phyloP scores from a whole-genome alignment of 192 early-diverging fungal genomes.

The Chytriomyces hyalinus region DNA sequence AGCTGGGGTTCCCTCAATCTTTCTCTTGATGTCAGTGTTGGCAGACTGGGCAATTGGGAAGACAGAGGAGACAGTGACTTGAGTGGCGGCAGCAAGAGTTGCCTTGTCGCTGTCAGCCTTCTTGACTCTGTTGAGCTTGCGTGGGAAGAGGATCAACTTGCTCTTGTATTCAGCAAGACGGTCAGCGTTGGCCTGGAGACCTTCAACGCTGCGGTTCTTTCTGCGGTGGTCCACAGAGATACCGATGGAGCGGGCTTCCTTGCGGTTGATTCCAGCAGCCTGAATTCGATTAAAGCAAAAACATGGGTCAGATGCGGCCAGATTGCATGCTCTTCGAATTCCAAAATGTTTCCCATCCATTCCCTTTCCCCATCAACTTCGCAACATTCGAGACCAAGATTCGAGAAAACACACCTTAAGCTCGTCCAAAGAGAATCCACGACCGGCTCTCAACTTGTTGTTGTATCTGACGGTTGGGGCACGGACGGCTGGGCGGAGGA shows the following conservation, averaged over 20 bases:
- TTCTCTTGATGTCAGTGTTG: constrained; percentile 44
- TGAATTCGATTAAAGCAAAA: constrained; percentile 37
- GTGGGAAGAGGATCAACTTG: constrained; percentile 96
- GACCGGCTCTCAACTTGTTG: constrained; percentile 92
- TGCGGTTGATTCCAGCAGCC: constrained; percentile 90
- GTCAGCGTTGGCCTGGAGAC: constrained; percentile 89
- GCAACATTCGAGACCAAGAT: no score
- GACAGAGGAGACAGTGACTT: constrained; percentile 64
- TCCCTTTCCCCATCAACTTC: no score
- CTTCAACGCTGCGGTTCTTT: constrained; percentile 93
- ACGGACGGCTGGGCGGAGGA: constrained; percentile 94
- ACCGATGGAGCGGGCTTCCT: constrained; percentile 93
- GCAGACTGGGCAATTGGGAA: constrained; percentile 70
- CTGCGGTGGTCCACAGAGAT: constrained; percentile 97
- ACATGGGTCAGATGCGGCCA: neutral
- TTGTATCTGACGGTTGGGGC: constrained; percentile 98
- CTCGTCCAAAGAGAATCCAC: constrained; percentile 98
- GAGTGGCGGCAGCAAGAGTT: constrained; percentile 61
- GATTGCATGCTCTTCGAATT: neutral
- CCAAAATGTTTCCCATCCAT: neutral
- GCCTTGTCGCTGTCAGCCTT: constrained; percentile 65
- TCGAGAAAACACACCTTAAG: constrained; percentile 74
- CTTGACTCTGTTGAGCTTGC: constrained; percentile 89
- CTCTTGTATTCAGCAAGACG: constrained; percentile 93
- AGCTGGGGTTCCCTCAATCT: constrained; percentile 41